A percentile compares a stretch with the other conserved stretches of the same genome.
Conservation (phyloP, 208 protist species). For the Angomonas desouzai region DNA sequence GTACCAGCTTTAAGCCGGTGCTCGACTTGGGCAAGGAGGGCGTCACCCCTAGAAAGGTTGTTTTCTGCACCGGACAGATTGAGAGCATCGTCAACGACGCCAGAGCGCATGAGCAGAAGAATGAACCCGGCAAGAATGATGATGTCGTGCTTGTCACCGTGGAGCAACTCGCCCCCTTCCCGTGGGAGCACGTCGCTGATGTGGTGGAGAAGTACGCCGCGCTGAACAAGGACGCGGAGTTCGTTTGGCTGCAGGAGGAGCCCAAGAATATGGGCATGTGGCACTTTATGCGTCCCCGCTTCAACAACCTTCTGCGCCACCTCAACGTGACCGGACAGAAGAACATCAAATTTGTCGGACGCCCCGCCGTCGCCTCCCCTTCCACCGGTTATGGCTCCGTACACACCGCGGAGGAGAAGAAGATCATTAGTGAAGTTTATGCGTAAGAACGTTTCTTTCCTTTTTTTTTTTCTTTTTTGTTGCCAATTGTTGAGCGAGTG, state of each 20-base stretch:
- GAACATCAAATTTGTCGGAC: constrained; percentile 66
- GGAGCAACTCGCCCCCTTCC: constrained; percentile 98
- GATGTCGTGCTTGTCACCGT: constrained; percentile 92
- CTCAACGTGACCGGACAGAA: constrained; percentile 36
- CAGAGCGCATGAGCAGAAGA: constrained; percentile 49
- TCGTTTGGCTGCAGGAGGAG: constrained; percentile 98
- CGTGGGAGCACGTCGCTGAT: constrained; percentile 93
- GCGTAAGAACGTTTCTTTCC: constrained; percentile 23
- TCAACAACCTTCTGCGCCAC: constrained; percentile 76
- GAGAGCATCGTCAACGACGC: constrained; percentile 94
- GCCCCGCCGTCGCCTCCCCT: constrained; percentile 74
- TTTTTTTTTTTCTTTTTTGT: no score
- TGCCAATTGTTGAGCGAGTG: no score
- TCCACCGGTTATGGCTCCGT: constrained; percentile 87
- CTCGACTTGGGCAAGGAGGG: constrained; percentile 46
- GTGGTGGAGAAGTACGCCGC: constrained; percentile 86
- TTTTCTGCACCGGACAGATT: constrained; percentile 98
- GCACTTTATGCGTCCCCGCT: constrained; percentile 73
- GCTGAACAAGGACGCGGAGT: constrained; percentile 77
- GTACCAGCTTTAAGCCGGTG: constrained; percentile 70
- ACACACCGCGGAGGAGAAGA: constrained; percentile 83
- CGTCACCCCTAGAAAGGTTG: constrained; percentile 78
- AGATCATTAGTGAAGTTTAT: constrained; percentile 59
- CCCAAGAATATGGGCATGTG: constrained; percentile 98
- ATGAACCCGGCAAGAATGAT: constrained; percentile 41